These are phyloP conservation scores for Cryptococcus sp. DNA, from an alignment of 1,284 basidiomycete genomes.

Conservation along the genomic window DNA sequence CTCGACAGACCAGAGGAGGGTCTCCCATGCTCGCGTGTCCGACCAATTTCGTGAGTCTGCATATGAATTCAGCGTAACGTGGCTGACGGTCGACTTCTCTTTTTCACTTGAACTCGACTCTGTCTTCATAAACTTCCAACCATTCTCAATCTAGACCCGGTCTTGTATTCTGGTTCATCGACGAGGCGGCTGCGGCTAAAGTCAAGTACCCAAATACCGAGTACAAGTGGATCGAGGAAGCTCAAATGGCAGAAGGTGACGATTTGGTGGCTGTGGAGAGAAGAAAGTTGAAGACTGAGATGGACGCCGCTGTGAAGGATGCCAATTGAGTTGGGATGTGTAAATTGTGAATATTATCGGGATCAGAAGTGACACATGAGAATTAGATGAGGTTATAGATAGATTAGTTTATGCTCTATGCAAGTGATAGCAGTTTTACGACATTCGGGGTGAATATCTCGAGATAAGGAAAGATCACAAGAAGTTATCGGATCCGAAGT, in stretches of 20 bases:
- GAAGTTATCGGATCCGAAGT: too few relatives aligned
- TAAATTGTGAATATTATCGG: not conserved
- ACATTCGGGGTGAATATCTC: too few relatives aligned
- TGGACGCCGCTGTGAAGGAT: slow-evolving; percentile 36
- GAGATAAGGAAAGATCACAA: too few relatives aligned
- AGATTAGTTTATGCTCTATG: not conserved
- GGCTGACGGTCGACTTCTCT: not conserved
- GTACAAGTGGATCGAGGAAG: slow-evolving; percentile 42
- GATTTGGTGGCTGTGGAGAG: slow-evolving; percentile 28
- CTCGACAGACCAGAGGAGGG: slow-evolving; percentile 76
- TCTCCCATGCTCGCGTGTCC: slow-evolving; percentile 78
- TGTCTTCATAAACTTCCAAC: not conserved
- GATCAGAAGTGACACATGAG: too few relatives aligned
- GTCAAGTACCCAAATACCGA: slow-evolving; percentile 42
- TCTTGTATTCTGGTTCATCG: slow-evolving; percentile 84
- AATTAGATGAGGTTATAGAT: not conserved
- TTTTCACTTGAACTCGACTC: not conserved
- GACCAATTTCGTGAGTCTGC: slow-evolving; percentile 55
- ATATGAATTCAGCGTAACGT: not conserved
- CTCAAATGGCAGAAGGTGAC: slow-evolving; percentile 17
- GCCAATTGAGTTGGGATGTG: slow-evolving; percentile 1
- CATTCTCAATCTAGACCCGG: slow-evolving; percentile 55
- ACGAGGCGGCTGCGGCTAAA: slow-evolving; percentile 68
- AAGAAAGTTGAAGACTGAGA: slow-evolving; percentile 34
- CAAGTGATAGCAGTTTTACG: not conserved